Percentiles rank a stretch among this genome's conserved stretches.
These are phyloP conservation scores for Sanghuangporus baumii DNA, from an alignment of 1,284 basidiomycete species.

Conservation along the genomic window DNA sequence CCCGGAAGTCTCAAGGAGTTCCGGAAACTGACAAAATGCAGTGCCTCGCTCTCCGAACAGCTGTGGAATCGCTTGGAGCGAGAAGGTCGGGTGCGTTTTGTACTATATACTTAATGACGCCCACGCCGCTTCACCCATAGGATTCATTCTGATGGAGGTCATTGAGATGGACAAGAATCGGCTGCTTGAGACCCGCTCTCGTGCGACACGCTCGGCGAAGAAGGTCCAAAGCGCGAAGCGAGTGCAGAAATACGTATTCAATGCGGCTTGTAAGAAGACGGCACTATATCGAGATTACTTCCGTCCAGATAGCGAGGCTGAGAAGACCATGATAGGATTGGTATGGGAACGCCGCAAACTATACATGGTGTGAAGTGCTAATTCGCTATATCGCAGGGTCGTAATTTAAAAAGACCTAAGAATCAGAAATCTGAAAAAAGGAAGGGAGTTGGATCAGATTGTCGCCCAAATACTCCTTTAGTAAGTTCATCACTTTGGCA, in stretches of 20 bases:
- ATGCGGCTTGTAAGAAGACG: slow-evolving; percentile 38
- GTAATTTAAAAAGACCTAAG: slow-evolving; percentile 4
- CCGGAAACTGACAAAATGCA: slow-evolving; percentile 50
- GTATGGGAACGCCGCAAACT: slow-evolving; percentile 22
- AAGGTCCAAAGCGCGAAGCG: slow-evolving; percentile 44
- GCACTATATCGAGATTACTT: slow-evolving; percentile 62
- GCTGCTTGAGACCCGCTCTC: slow-evolving; percentile 37
- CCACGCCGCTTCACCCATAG: slow-evolving; percentile 30
- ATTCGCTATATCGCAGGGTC: slow-evolving; percentile 20
- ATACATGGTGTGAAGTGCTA: slow-evolving; percentile 29
- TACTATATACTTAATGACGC: neutral
- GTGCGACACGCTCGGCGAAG: slow-evolving; percentile 31
- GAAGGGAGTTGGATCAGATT: neutral
- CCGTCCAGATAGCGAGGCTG: slow-evolving; percentile 49
- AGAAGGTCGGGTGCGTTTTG: slow-evolving; percentile 43
- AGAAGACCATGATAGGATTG: slow-evolving; percentile 54
- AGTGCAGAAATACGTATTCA: slow-evolving; percentile 53
- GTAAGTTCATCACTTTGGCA: neutral
- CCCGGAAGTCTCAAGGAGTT: slow-evolving; percentile 49
- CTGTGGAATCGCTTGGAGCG: slow-evolving; percentile 62
- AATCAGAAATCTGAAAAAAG: slow-evolving; percentile 4
- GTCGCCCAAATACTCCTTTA: neutral
- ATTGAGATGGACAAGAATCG: slow-evolving; percentile 47
- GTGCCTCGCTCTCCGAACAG: slow-evolving; percentile 49
- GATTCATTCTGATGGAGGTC: slow-evolving; percentile 51